Conservation (phyloP, 495 filamentous ascomycete species). For the Hypoxylon fragiforme region DNA sequence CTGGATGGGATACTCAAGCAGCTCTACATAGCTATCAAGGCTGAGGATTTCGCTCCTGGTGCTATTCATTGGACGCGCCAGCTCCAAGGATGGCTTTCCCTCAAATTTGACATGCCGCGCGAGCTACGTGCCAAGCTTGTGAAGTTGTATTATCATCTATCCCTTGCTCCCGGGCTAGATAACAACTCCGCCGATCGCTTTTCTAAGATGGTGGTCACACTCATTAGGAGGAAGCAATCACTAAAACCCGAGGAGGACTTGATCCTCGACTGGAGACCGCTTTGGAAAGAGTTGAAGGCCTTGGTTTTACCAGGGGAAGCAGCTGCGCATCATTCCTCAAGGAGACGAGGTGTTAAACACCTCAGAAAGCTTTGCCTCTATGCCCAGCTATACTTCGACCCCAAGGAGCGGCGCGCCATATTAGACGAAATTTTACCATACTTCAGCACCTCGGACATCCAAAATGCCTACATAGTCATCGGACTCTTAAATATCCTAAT, state of each 20-base stretch:
- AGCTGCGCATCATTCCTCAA: slow-evolving; percentile 51
- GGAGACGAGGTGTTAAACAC: slow-evolving; percentile 51
- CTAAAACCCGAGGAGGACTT: slow-evolving; percentile 86
- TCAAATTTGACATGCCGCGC: slow-evolving; percentile 94
- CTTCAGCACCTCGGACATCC: slow-evolving; percentile 89
- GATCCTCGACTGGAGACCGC: slow-evolving; percentile 85
- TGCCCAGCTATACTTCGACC: slow-evolving; percentile 89
- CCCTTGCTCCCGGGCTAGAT: slow-evolving; percentile 89
- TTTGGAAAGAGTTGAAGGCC: slow-evolving; percentile 88
- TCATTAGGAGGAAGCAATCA: slow-evolving; percentile 96
- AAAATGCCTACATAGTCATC: slow-evolving; percentile 85
- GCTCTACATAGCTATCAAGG: slow-evolving; percentile 85
- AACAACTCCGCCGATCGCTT: slow-evolving; percentile 82
- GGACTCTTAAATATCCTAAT: slow-evolving; percentile 84
- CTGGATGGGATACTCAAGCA: slow-evolving; percentile 86
- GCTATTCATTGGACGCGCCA: slow-evolving; percentile 97
- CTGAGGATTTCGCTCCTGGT: slow-evolving; percentile 91
- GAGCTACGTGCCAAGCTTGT: slow-evolving; percentile 81
- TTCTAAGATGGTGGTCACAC: slow-evolving; percentile 90
- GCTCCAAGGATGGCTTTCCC: slow-evolving; percentile 88
- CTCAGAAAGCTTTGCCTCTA: slow-evolving; percentile 87
- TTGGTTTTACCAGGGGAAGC: slow-evolving; percentile 85
- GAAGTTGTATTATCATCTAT: slow-evolving; percentile 90
- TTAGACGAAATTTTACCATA: slow-evolving; percentile 94
- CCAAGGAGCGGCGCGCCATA: slow-evolving; percentile 79